Percentiles rank a stretch among this genome's conserved stretches.
Evolutionary conservation across 2,329 filamentous ascomycete genomes (phyloP).

Genomic region (Aureobasidium lini): DNA sequence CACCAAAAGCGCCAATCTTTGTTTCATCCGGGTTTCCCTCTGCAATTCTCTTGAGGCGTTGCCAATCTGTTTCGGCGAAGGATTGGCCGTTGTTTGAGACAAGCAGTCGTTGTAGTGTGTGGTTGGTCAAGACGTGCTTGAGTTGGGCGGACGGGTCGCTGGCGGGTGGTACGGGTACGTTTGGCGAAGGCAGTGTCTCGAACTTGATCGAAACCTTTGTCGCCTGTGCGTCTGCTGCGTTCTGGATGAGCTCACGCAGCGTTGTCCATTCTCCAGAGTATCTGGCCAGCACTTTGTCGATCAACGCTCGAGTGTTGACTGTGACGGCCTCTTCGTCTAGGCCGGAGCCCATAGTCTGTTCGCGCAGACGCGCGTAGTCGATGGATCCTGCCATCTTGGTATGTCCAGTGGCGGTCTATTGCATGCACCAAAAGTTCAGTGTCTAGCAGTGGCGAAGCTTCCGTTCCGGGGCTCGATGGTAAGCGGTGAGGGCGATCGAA

Average conservation of each 20-base stretch:
- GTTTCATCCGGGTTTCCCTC: slow-evolving; percentile 98
- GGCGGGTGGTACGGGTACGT: slow-evolving; percentile 60
- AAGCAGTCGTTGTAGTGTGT: slow-evolving; percentile 78
- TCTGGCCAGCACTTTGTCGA: slow-evolving; percentile 93
- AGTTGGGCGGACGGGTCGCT: slow-evolving; percentile 63
- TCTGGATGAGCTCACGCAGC: slow-evolving; percentile 90
- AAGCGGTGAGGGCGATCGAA: not conserved
- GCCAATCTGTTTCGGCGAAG: slow-evolving; percentile 89
- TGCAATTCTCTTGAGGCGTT: slow-evolving; percentile 88
- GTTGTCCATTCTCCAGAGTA: slow-evolving; percentile 92
- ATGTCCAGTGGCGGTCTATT: not conserved
- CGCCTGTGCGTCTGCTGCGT: slow-evolving; percentile 94
- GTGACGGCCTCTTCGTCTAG: slow-evolving; percentile 96
- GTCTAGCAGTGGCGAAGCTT: slow-evolving; percentile 1
- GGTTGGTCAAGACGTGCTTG: slow-evolving; percentile 75
- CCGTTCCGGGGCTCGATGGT: not conserved
- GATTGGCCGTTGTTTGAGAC: slow-evolving; percentile 88
- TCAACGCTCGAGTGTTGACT: slow-evolving; percentile 90
- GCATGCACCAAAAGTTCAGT: not conserved
- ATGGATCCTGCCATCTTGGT: slow-evolving; percentile 27
- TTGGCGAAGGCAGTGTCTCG: slow-evolving; percentile 79
- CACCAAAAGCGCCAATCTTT: slow-evolving; percentile 97
- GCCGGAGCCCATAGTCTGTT: slow-evolving; percentile 76
- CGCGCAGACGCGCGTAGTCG: slow-evolving; percentile 63
- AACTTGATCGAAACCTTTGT: slow-evolving; percentile 84